Evolutionary conservation across 345 rosid species (phyloP), one percentile per base, ranked within the genome.

Genomic region (Sisymbrium altissimum): DNA sequence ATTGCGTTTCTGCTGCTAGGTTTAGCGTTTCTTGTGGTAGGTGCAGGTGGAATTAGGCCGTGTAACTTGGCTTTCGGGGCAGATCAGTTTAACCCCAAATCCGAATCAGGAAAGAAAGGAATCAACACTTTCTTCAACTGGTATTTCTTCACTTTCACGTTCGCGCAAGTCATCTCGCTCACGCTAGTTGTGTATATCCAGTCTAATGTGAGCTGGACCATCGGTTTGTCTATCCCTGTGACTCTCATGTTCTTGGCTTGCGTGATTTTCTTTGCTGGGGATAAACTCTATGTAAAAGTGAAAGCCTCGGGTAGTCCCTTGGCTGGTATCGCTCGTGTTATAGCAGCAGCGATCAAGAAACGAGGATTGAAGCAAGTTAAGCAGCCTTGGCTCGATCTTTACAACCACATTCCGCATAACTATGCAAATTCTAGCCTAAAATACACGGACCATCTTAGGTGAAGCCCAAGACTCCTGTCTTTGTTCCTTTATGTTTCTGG

Each of bases 41-140:
- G 94, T 25, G 94, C 97, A 0, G 97, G 90, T 12, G 97, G 97
- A 0, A 80, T 90, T 19, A 73, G 97, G 43, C 94, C 97, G 4
- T 88, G 94, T 78, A 90, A 88, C 61, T 53, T 90, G 58, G 94
- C 97, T 0, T 88, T 90, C 33, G 97, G 92, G 3, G 94, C 85
- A 11, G 97, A 90, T 72, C 97, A 90, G 74, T 88, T 88, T 50
- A 85, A 91, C 73, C 94, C 97, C 3, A 69, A 81, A 14, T 79
- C 94, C 0, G 89, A 85, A 40, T 81, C 97, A 0, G 97, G 97
- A 27, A 87, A 87, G 74, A 87, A 72, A 75, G 94, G 94, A 21
- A 81, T 88, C 60, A 82, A 85, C 66, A 90, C 92, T 68, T 90
- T 90, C 87, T 87, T 90, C 81, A 90, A 90, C 72, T 90, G 97